Percentiles rank a stretch among this genome's conserved stretches.
These are phyloP conservation scores for Hermanozyma aechmeae DNA, from an alignment of 805 yeast genomes.

Conservation along the genomic window DNA sequence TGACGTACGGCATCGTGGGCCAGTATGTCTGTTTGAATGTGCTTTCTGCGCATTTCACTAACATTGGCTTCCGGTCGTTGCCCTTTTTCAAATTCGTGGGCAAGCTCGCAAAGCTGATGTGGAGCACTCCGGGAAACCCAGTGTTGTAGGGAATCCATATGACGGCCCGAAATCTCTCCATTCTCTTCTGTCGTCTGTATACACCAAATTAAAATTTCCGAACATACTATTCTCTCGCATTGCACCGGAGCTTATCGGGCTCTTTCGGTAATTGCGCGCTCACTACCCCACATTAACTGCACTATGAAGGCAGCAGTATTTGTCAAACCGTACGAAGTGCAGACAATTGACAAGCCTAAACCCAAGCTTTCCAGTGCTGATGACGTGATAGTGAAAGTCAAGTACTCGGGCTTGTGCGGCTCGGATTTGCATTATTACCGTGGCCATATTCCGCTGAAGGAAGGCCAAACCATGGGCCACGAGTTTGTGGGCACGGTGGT, in stretches of 20 bases:
- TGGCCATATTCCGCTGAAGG: slow-evolving; percentile 34
- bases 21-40: slow-evolving; percentile 8
- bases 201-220: not conserved
- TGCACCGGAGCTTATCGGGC: no score
- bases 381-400: slow-evolving; percentile 41
- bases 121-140: slow-evolving; percentile 1
- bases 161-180: no score
- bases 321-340: slow-evolving; percentile 33
- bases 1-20: slow-evolving; percentile 7
- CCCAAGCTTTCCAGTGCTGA: slow-evolving; percentile 28
- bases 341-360: slow-evolving; percentile 27
- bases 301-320: slow-evolving; percentile 44
- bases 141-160: no score
- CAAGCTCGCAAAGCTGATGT: slow-evolving; percentile 1
- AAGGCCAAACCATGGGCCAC: slow-evolving; percentile 41
- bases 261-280: no score
- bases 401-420: slow-evolving; percentile 44
- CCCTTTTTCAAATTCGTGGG: not conserved
- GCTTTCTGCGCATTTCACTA: slow-evolving; percentile 1
- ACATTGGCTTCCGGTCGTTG: slow-evolving; percentile 1
- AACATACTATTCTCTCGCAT: not conserved
- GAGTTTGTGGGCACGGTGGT: slow-evolving; percentile 39
- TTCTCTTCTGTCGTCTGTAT: no score
- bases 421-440: slow-evolving; percentile 46
- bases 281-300: not conserved